phyloP scores from a whole-genome alignment of 352 stramenopile genomes.

The Pythium sp. region DNA sequence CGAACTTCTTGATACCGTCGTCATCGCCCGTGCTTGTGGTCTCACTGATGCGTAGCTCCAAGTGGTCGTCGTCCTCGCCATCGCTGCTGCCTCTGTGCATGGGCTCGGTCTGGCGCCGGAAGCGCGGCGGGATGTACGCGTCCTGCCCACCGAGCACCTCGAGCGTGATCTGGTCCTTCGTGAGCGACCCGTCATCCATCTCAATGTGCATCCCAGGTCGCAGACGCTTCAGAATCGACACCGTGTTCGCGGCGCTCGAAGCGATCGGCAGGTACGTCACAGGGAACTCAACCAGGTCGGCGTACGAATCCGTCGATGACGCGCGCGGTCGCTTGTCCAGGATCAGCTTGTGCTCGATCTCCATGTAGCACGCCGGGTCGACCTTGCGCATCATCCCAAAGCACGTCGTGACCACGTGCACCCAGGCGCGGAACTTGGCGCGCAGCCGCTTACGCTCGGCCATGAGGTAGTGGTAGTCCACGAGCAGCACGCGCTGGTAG shows the following conservation, averaged over 20 bases:
- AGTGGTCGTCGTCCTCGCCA: too few relatives aligned
- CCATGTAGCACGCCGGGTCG: constrained; percentile 52
- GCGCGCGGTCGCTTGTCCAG: constrained; percentile 33
- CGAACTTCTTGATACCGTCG: too few relatives aligned
- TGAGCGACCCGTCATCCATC: constrained; percentile 75
- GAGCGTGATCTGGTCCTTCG: constrained; percentile 75
- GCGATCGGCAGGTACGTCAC: constrained; percentile 71
- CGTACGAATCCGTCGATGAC: constrained; percentile 38
- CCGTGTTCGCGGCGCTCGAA: constrained; percentile 45
- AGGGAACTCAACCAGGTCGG: constrained; percentile 53
- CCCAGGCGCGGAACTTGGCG: constrained; percentile 53
- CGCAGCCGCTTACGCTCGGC: constrained; percentile 62
- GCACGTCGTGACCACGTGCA: constrained; percentile 52
- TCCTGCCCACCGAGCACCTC: constrained; percentile 66
- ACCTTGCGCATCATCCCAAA: constrained; percentile 50
- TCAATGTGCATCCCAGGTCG: constrained; percentile 58
- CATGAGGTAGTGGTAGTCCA: constrained; percentile 75
- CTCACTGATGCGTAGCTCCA: too few relatives aligned
- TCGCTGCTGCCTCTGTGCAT: too few relatives aligned
- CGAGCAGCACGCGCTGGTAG: constrained; percentile 64
- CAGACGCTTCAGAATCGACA: constrained; percentile 51
- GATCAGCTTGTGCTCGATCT: constrained; percentile 19
- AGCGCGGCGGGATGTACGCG: constrained; percentile 46
- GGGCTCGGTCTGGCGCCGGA: constrained; percentile 24
- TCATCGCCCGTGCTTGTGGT: too few relatives aligned